phyloP scores from a whole-genome alignment of 2,329 filamentous ascomycete species.

The Metarhizium brunneum region DNA sequence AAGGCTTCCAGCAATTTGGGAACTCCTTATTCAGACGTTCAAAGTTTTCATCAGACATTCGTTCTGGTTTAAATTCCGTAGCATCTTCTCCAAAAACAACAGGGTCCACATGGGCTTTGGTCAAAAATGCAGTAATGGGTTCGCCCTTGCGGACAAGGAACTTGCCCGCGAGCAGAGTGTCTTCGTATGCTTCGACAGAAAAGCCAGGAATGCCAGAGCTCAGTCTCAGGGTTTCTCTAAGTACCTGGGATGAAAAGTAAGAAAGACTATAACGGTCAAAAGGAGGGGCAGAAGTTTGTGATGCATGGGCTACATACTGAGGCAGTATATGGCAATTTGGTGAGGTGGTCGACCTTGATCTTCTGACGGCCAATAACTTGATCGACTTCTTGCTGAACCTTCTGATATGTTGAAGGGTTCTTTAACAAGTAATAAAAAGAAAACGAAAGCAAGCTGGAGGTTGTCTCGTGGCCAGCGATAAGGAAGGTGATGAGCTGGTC shows the following conservation, averaged over 20 bases:
- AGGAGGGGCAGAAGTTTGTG: not conserved
- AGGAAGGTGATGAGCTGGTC: conserved; percentile 67
- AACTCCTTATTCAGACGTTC: conserved; percentile 50
- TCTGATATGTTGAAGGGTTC: conserved; percentile 47
- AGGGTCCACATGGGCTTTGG: conserved; percentile 51
- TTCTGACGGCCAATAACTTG: conserved; percentile 48
- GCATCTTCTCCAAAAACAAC: conserved; percentile 57
- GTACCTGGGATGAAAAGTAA: conserved; percentile 22
- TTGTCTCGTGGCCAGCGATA: conserved; percentile 64
- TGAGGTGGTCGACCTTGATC: conserved; percentile 51
- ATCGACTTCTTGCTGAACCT: conserved; percentile 61
- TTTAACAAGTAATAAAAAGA: conserved; percentile 56
- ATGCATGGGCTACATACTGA: conserved; percentile 29
- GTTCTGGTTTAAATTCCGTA: conserved; percentile 57
- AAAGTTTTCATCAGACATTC: conserved; percentile 63
- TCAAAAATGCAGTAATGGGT: conserved; percentile 37
- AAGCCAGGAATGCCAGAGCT: conserved; percentile 51
- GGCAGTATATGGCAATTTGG: conserved; percentile 55
- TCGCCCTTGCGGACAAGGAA: conserved; percentile 48
- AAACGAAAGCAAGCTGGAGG: conserved; percentile 57
- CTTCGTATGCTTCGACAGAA: conserved; percentile 42
- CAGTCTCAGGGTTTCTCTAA: conserved; percentile 58
- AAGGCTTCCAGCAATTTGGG: conserved; percentile 60
- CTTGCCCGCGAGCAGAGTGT: conserved; percentile 49
- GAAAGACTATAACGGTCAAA: not conserved